A percentile compares a stretch with the other conserved stretches of the same genome.
These are phyloP conservation scores for Wickerhamiella kurtzmanii DNA, from an alignment of 805 yeast genomes.

Conservation along the genomic window DNA sequence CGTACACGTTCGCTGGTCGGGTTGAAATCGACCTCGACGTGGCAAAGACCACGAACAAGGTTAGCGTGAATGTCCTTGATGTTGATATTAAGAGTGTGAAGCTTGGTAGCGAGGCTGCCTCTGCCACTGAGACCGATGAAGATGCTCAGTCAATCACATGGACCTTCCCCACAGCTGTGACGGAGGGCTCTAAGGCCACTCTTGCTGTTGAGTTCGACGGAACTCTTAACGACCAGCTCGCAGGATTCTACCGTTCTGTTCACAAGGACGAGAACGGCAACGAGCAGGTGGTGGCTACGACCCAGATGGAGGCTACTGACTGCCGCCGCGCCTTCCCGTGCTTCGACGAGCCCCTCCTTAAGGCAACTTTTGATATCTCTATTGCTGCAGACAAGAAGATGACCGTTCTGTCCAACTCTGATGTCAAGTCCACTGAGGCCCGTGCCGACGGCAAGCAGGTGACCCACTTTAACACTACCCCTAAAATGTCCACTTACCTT, in stretches of 20 bases:
- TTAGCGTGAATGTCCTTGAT: conserved; percentile 50
- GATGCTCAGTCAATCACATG: conserved; percentile 54
- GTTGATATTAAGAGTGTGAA: conserved; percentile 36
- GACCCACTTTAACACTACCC: conserved; percentile 49
- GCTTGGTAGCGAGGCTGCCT: conserved; percentile 22
- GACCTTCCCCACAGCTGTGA: conserved; percentile 33
- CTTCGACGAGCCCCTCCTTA: conserved; percentile 58
- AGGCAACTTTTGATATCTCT: conserved; percentile 50
- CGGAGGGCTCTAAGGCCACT: conserved; percentile 36
- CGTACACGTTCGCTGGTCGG: conserved; percentile 26
- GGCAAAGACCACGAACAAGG: conserved; percentile 29
- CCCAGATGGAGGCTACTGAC: conserved; percentile 67
- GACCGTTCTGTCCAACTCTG: conserved; percentile 59
- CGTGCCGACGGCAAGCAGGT: conserved; percentile 31
- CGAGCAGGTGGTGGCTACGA: conserved; percentile 45
- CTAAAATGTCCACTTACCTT: conserved; percentile 58
- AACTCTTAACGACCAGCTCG: conserved; percentile 51
- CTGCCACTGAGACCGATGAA: conserved; percentile 28
- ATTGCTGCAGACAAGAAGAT: conserved; percentile 38
- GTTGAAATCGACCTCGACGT: conserved; percentile 35
- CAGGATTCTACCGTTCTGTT: conserved; percentile 58
- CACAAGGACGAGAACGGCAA: conserved; percentile 41
- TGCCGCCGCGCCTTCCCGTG: conserved; percentile 69
- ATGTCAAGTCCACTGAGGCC: conserved; percentile 31
- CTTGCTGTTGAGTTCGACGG: conserved; percentile 44